Evolutionary conservation across 352 stramenopile genomes (phyloP).

Genomic region (Paralagenidium karlingii): DNA sequence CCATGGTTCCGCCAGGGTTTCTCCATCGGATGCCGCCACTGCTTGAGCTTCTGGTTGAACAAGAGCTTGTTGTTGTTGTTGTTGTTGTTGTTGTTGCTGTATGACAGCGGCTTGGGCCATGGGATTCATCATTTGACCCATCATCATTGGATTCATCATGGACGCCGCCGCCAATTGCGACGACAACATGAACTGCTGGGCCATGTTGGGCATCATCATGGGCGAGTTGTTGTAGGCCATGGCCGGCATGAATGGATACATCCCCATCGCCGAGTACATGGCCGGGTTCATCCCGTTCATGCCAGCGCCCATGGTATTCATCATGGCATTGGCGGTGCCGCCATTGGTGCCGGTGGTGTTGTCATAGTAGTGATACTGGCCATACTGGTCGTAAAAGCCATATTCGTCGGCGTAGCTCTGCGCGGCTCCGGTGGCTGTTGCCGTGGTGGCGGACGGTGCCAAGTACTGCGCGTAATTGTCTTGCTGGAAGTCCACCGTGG

Average conservation of each 20-base stretch:
- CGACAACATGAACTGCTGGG: too few relatives aligned
- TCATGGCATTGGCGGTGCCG: background rate
- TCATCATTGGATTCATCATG: constrained; percentile 17
- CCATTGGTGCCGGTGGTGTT: constrained; percentile 7
- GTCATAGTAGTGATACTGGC: constrained; percentile 79
- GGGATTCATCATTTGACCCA: too few relatives aligned
- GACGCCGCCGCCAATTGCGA: constrained; percentile 11
- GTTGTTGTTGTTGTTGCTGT: background rate
- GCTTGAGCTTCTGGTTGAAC: background rate
- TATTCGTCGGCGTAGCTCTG: constrained; percentile 56
- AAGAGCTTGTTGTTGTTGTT: background rate
- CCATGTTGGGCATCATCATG: constrained; percentile 28
- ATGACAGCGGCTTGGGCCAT: too few relatives aligned
- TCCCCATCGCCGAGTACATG: constrained; percentile 20
- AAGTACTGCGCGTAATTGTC: constrained; percentile 11
- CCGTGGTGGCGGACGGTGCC: constrained; percentile 13
- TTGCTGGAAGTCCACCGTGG: constrained; percentile 25
- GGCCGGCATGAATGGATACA: constrained; percentile 48
- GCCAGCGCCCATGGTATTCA: constrained; percentile 9
- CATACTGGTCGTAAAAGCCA: constrained; percentile 69
- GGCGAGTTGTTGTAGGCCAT: constrained; percentile 28
- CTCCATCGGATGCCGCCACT: constrained; percentile 3
- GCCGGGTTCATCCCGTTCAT: constrained; percentile 30
- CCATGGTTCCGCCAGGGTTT: constrained; percentile 50
- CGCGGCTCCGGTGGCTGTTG: constrained; percentile 8